Conservation (phyloP, 2,329 filamentous ascomycete genomes). For the Colletotrichum tanaceti region DNA sequence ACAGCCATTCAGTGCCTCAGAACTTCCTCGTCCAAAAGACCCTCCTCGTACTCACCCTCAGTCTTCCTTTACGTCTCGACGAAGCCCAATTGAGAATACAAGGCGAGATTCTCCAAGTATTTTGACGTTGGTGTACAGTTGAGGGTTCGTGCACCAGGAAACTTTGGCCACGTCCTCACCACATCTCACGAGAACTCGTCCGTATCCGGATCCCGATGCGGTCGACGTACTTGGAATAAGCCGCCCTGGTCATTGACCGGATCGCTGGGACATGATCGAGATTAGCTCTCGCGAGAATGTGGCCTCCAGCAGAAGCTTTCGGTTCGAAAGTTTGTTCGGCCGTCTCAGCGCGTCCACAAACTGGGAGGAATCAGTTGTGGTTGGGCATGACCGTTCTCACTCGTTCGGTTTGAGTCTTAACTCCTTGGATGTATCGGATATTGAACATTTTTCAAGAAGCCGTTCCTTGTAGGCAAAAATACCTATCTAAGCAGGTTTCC, state of each 20-base stretch:
- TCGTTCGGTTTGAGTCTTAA: no score
- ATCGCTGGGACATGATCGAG: slow-evolving; percentile 46
- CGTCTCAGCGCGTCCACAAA: not conserved
- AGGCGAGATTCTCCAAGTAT: slow-evolving; percentile 49
- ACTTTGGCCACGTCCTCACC: slow-evolving; percentile 1
- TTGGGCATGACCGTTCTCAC: not conserved
- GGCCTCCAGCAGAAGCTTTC: not conserved
- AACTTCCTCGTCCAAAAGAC: slow-evolving; percentile 45
- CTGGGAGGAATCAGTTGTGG: not conserved
- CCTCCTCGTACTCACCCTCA: slow-evolving; percentile 49
- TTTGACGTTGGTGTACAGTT: slow-evolving; percentile 14
- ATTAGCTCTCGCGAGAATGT: not conserved
- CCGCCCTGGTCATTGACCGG: slow-evolving; percentile 46
- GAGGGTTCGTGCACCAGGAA: not conserved
- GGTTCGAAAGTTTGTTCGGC: not conserved
- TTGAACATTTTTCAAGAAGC: no score
- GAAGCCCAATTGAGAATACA: slow-evolving; percentile 46
- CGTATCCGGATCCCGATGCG: slow-evolving; percentile 45
- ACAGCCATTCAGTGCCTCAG: no score
- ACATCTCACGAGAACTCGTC: not conserved
- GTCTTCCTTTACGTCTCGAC: slow-evolving; percentile 46
- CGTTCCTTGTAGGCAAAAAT: no score
- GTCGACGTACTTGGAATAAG: slow-evolving; percentile 50
- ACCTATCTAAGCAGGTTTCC: not conserved
- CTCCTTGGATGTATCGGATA: no score